Percentiles rank a stretch among this genome's conserved stretches.
These are phyloP conservation scores for Hygrocybe coccinea DNA, from an alignment of 768 basidiomycete genomes.

Conservation along the genomic window DNA sequence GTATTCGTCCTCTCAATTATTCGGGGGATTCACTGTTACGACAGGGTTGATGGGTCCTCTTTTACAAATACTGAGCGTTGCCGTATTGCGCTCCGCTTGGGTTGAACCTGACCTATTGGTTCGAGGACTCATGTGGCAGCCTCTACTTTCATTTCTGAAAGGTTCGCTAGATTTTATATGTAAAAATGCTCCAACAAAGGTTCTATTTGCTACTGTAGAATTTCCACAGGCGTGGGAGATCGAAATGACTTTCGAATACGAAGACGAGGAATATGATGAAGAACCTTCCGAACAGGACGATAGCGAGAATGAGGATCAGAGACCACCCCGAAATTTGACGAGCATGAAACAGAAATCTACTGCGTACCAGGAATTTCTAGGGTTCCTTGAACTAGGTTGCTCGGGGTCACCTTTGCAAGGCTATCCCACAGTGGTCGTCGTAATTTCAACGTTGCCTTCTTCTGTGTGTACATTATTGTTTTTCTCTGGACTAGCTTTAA, in stretches of 20 bases:
- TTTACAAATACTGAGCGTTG: constrained; percentile 49
- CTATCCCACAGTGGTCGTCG: constrained; percentile 76
- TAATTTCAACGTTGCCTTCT: constrained; percentile 75
- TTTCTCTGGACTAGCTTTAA: background rate
- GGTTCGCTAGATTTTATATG: constrained; percentile 40
- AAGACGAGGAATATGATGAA: constrained; percentile 34
- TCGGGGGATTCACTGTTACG: background rate
- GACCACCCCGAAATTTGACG: constrained; percentile 8
- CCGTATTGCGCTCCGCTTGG: constrained; percentile 61
- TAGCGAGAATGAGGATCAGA: constrained; percentile 30
- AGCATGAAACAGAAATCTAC: constrained; percentile 23
- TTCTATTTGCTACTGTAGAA: constrained; percentile 35
- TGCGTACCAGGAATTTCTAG: constrained; percentile 69
- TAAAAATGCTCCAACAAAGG: background rate
- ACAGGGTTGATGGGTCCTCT: constrained; percentile 23
- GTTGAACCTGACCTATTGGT: constrained; percentile 69
- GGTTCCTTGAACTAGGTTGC: constrained; percentile 75
- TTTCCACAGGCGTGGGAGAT: constrained; percentile 63
- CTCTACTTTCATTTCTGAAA: constrained; percentile 65
- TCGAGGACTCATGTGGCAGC: constrained; percentile 62
- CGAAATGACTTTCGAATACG: constrained; percentile 27
- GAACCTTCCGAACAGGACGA: no score
- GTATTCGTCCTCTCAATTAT: constrained; percentile 1
- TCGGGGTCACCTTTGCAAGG: constrained; percentile 72
- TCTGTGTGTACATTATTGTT: constrained; percentile 40